phyloP scores from a whole-genome alignment of 257 asterid genomes.

The Przewalskia tangutica region DNA sequence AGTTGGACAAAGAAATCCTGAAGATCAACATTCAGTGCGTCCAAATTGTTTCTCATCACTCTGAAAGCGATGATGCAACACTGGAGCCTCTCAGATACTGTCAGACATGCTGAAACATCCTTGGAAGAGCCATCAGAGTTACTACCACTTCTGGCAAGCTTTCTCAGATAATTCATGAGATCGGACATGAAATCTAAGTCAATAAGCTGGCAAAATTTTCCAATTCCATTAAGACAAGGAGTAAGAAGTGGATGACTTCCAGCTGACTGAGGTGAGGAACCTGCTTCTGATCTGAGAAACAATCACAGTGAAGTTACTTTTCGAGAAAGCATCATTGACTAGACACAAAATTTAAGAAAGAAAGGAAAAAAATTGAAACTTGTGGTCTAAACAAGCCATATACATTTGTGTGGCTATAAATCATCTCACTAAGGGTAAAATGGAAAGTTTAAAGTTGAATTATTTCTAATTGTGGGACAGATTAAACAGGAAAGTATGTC shows the following conservation, averaged over 20 bases:
- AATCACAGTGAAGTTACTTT: background rate
- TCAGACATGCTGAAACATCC: slow-evolving; percentile 33
- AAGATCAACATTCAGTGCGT: slow-evolving; percentile 87
- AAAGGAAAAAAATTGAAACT: too few relatives aligned
- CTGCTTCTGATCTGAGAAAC: slow-evolving; percentile 44
- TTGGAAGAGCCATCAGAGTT: slow-evolving; percentile 31
- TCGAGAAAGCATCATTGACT: background rate
- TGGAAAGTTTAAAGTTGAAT: too few relatives aligned
- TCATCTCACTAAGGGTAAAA: too few relatives aligned
- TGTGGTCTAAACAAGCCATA: too few relatives aligned
- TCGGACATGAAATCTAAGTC: slow-evolving; percentile 96
- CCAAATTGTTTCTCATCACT: slow-evolving; percentile 86
- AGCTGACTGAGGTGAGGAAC: slow-evolving; percentile 24
- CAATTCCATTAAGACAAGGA: slow-evolving; percentile 86
- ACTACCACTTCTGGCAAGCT: slow-evolving; percentile 61
- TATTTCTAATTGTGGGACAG: too few relatives aligned
- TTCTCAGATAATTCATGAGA: slow-evolving; percentile 65
- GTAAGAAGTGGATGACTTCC: slow-evolving; percentile 74
- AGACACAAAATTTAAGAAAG: too few relatives aligned
- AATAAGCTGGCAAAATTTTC: slow-evolving; percentile 73
- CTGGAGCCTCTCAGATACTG: slow-evolving; percentile 68
- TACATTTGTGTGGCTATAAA: too few relatives aligned
- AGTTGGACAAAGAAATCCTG: slow-evolving; percentile 81
- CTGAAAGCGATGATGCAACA: slow-evolving; percentile 94
- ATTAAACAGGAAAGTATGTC: too few relatives aligned